Conservation (phyloP, 1,284 basidiomycete genomes). For the Hypsizygus ulmarius region DNA sequence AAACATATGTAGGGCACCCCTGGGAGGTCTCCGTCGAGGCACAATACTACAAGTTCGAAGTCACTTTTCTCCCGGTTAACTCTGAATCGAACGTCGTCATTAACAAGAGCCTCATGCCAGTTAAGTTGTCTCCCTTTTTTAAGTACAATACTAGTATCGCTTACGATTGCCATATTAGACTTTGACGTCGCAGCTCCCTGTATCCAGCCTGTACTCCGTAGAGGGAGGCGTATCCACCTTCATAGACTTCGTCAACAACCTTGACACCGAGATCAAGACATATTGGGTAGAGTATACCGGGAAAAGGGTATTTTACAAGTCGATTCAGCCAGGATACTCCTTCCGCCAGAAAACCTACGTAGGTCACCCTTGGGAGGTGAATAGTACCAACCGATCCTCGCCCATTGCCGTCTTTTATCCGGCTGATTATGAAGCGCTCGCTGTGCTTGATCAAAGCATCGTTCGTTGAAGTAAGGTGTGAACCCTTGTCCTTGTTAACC, state of each 20-base stretch:
- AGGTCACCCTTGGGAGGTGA: constrained; percentile 10
- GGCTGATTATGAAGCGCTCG: constrained; percentile 5
- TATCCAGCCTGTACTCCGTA: neutral
- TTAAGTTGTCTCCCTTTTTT: neutral
- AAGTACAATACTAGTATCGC: neutral
- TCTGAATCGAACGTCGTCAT: constrained; percentile 4
- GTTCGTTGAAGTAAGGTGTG: too few relatives aligned
- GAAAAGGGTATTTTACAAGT: neutral
- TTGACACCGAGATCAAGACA: constrained; percentile 4
- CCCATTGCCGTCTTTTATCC: constrained; percentile 10
- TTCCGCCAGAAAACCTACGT: constrained; percentile 11
- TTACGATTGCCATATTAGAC: neutral
- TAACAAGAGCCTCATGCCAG: constrained; percentile 1
- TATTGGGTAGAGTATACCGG: constrained; percentile 9
- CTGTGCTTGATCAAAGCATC: neutral
- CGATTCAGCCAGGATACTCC: constrained; percentile 2
- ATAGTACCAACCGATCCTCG: neutral
- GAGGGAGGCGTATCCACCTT: constrained; percentile 2
- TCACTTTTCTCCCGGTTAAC: constrained; percentile 3
- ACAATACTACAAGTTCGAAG: neutral
- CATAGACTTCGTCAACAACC: constrained; percentile 15
- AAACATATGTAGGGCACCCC: constrained; percentile 9
- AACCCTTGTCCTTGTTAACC: too few relatives aligned
- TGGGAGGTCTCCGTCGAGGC: constrained; percentile 12
- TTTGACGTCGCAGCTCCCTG: neutral